Base-by-base conservation (phyloP, 2,329 filamentous ascomycete genomes). In the Trichophyton simii region DNA sequence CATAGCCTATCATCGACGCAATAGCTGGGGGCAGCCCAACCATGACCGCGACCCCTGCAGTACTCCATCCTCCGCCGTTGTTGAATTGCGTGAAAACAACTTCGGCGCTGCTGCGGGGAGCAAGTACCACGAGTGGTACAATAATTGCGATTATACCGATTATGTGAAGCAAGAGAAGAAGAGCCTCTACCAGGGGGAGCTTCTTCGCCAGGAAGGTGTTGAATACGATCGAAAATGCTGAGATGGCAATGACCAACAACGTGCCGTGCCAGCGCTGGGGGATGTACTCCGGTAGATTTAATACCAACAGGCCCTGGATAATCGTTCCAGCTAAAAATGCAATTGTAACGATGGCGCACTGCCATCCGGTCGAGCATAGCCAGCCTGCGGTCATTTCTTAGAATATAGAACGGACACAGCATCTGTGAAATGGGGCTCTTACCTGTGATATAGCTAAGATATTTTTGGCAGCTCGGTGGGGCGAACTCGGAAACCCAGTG, bases 401-500 rank as follows among this genome's bases (percentile, higher is more conserved):
- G 48, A 46, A 36, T 18, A 31, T 31, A 34, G 6, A 54, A 13
- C 22, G 11, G 22, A 34, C 7, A 54, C 9, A 50, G 2, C 38
- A 36, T 1, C 18, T 15, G 11, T n/a, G 36, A 11, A 15, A 55
- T 25, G 28, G 20, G n/a, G 15, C 50, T 55, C 58, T 22, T 69
- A 71, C 75, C 73, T 11, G 75, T 73, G 42, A 74, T 72, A 65
- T 78, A 80, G 60, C 77, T 79, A 1, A 80, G 68, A 31, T 74
- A 72, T 44, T 75, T 77, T 59, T 77, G 75, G 36, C 65, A 71
- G 9, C 66, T 67, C 7, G 64, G 68, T n/a, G 76, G 76, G 20
- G 77, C 75, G 63, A 80, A 77, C 42, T 77, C 72, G n/a, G 71
- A 73, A 6, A 76, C 73, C 73, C 73, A 76, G 60, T 76, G 72